phyloP scores from a whole-genome alignment of 1,284 basidiomycete genomes.

The Ceratobasidium sp. region DNA sequence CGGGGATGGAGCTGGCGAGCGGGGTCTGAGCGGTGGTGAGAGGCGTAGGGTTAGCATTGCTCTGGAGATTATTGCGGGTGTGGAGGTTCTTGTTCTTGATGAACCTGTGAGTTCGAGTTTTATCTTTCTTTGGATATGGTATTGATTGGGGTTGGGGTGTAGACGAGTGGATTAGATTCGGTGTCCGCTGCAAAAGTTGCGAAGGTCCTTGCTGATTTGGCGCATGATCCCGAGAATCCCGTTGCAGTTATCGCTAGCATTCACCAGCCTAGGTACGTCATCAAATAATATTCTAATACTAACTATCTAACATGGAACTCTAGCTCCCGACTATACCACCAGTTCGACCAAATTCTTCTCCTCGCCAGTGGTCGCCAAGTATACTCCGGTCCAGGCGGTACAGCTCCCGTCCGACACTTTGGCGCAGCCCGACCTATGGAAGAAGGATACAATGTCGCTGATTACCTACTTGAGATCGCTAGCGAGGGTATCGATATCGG shows the following conservation, averaged over 20 bases:
- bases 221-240: conserved; percentile 74
- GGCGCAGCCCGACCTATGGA: conserved; percentile 63
- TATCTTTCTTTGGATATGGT: conserved; percentile 9
- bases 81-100: conserved; percentile 63
- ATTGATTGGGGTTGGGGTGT: conserved; percentile 33
- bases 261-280: conserved; percentile 82
- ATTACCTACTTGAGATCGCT: conserved; percentile 88
- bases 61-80: conserved; percentile 63
- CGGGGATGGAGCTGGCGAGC: conserved; percentile 57
- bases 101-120: conserved; percentile 62
- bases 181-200: conserved; percentile 87
- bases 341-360: conserved; percentile 85
- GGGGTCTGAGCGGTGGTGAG: conserved; percentile 71
- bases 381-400: conserved; percentile 82
- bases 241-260: conserved; percentile 89
- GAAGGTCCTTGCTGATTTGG: conserved; percentile 78
- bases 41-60: conserved; percentile 74
- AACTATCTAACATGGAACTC: conserved; percentile 2
- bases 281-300: conserved; percentile 27
- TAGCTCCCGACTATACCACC: conserved; percentile 85
- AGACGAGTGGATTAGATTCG: conserved; percentile 76
- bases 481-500: conserved; percentile 61
- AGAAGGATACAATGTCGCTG: conserved; percentile 88
- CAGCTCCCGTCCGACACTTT: conserved; percentile 76
- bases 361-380: conserved; percentile 83